Base-by-base conservation (phyloP, 495 filamentous ascomycete species). In the Penicillium steckii region DNA sequence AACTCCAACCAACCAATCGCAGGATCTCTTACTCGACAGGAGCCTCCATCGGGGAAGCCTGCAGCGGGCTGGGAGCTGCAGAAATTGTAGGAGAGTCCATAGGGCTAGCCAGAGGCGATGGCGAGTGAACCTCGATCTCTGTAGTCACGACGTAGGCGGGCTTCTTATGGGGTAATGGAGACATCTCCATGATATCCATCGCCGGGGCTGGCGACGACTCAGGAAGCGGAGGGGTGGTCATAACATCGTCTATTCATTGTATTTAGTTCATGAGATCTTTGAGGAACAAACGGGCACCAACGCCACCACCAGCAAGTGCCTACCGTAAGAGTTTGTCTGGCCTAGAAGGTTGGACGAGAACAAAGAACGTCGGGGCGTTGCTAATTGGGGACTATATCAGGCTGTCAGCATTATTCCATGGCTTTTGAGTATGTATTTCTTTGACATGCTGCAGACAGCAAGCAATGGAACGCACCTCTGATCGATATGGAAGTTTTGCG, bases 401-500 rank as follows among this genome's bases (percentile, higher is more conserved):
- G 64, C 52, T 35, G 67, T 72, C 42, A 71, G 61, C 52, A 50
- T 25, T 48, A 8, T 25, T 51, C 49, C 21, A 40, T 27, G n/a
- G n/a, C n/a, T n/a, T n/a, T n/a, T n/a, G n/a, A n/a, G n/a, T n/a
- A n/a, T n/a, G n/a, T n/a, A n/a, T n/a, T n/a, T n/a, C n/a, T n/a
- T n/a, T n/a, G n/a, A n/a, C n/a, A n/a, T n/a, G n/a, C n/a, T n/a
- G 9, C 22, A 48, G 30, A 43, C 40, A 21, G 25, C 38, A 23
- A 23, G 13, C 27, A 51, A 44, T 32, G 29, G n/a, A 50, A 61
- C 76, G 69, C 67, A 96, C 92, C 90, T 95, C 57, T 86, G 85
- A 65, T 96, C 91, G 62, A 96, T 85, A 57, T 91, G 91, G 61
- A 97, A 96, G 76, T 97, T 98, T 67, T 95, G 91, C 38, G 91